Evolutionary conservation across 208 protist species (phyloP).

Genomic region (Tetramitus jugosus): DNA sequence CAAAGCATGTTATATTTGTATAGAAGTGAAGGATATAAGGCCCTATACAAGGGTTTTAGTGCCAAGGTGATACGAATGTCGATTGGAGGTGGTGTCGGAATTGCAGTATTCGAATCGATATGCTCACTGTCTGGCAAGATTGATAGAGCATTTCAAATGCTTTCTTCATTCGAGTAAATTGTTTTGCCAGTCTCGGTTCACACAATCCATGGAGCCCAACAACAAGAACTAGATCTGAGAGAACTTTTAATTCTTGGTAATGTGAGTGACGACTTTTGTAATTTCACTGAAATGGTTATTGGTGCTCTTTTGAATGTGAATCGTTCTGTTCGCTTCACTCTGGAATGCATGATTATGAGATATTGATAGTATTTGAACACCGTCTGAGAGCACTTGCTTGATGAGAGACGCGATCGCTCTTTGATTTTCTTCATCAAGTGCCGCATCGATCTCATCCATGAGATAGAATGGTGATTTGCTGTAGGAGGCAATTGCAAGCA

Average conservation of each 20-base stretch:
- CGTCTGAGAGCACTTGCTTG: background rate
- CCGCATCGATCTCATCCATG: background rate
- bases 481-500: background rate
- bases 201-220: too few relatives aligned
- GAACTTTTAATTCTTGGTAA: too few relatives aligned
- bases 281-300: too few relatives aligned
- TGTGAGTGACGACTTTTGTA: too few relatives aligned
- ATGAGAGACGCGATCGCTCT: background rate
- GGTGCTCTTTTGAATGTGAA: background rate
- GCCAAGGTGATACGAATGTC: slow-evolving; percentile 52
- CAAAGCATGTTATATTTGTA: slow-evolving; percentile 38
- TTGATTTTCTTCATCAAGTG: background rate
- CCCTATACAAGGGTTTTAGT: slow-evolving; percentile 56
- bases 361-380: background rate
- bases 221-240: too few relatives aligned
- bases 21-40: slow-evolving; percentile 39
- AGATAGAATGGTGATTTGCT: background rate
- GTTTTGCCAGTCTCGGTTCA: too few relatives aligned
- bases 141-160: too few relatives aligned
- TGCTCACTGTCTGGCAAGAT: too few relatives aligned
- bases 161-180: too few relatives aligned
- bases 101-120: slow-evolving; percentile 45
- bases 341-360: background rate
- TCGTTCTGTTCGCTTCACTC: background rate
- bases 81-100: slow-evolving; percentile 51